Evolutionary conservation across 1,139 yeast genomes (phyloP).

Genomic region (Protomyces macrosporus): DNA sequence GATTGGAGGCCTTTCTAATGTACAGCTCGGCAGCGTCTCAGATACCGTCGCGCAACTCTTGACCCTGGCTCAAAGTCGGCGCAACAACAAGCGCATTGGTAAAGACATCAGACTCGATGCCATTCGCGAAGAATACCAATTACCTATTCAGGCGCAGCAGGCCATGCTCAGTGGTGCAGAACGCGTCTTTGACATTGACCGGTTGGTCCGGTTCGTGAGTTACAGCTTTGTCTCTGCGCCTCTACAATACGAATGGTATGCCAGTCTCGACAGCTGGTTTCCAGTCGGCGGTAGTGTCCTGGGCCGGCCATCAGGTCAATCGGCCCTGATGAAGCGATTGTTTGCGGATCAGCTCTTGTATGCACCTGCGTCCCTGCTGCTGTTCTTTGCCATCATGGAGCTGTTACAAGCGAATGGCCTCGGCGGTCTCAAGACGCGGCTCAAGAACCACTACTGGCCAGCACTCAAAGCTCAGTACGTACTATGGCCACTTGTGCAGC

Average conservation of each 20-base stretch:
- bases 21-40: constrained; percentile 22
- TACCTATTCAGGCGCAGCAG: constrained; percentile 5
- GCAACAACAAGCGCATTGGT: not conserved
- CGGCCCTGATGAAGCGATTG: constrained; percentile 23
- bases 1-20: not conserved
- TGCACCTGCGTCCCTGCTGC: constrained; percentile 67
- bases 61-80: constrained; percentile 9
- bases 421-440: constrained; percentile 27
- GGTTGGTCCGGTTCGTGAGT: constrained; percentile 23
- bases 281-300: not conserved
- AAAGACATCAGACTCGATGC: constrained; percentile 18
- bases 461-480: constrained; percentile 52
- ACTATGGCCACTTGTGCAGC: constrained; percentile 83
- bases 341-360: constrained; percentile 60
- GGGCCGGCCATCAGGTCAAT: not conserved
- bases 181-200: constrained; percentile 19
- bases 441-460: constrained; percentile 26
- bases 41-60: constrained; percentile 27
- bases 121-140: constrained; percentile 14
- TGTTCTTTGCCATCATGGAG: constrained; percentile 65
- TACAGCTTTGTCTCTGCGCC: constrained; percentile 24
- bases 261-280: constrained; percentile 26
- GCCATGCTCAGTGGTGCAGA: constrained; percentile 24
- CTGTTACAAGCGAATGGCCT: constrained; percentile 51
- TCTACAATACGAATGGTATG: constrained; percentile 25